phyloP scores from a whole-genome alignment of 140 eudicot species.

The Anethum foeniculum region DNA sequence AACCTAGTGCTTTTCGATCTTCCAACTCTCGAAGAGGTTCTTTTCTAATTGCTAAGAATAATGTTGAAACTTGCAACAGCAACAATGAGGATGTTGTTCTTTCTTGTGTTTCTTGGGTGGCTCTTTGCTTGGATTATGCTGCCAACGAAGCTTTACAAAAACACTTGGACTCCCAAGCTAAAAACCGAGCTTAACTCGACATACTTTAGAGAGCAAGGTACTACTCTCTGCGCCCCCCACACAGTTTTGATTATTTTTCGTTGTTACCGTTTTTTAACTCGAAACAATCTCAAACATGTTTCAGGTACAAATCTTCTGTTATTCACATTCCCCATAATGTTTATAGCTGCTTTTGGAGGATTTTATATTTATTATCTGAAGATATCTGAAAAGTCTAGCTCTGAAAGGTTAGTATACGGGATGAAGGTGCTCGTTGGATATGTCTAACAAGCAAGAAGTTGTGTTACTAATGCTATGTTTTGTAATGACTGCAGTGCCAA shows the following conservation, averaged over 20 bases:
- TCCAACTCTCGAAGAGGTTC: background rate
- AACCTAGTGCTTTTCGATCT: conserved; percentile 10
- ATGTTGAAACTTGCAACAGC: conserved; percentile 25
- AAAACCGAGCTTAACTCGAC: conserved; percentile 35
- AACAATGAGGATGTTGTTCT: conserved; percentile 22
- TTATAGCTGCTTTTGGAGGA: conserved; percentile 58
- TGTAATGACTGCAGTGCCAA: conserved; percentile 12
- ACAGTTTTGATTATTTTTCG: background rate
- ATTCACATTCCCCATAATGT: conserved; percentile 61
- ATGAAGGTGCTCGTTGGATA: background rate
- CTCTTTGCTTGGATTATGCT: conserved; percentile 58
- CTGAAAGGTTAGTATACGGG: conserved; percentile 24
- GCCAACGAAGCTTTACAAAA: conserved; percentile 52
- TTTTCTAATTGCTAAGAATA: background rate
- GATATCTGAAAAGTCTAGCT: conserved; percentile 11
- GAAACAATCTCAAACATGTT: conserved; percentile 7
- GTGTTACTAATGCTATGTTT: background rate
- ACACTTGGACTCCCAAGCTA: conserved; percentile 42
- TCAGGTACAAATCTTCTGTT: conserved; percentile 67
- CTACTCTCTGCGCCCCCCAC: background rate
- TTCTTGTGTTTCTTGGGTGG: conserved; percentile 44
- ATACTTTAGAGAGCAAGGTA: conserved; percentile 63
- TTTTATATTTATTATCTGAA: conserved; percentile 46
- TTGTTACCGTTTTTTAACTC: background rate
- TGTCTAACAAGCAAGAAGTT: background rate